Evolutionary conservation across 2,329 filamentous ascomycete species (phyloP), one percentile per base, ranked within the genome.

Genomic region (Phialemonium atrogriseum): DNA sequence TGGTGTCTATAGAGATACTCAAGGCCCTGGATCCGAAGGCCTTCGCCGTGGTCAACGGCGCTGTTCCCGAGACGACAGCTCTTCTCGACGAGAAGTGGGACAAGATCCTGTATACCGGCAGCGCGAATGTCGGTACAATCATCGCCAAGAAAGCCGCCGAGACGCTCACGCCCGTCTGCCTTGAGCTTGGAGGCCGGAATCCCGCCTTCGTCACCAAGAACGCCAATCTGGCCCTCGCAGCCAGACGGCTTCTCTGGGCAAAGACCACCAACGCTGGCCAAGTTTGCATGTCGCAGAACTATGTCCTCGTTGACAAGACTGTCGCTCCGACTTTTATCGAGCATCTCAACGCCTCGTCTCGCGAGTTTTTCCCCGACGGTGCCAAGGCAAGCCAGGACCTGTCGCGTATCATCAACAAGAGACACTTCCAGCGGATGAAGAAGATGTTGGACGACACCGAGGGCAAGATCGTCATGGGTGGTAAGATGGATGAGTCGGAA

Each of bases 91-190:
- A 87, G 63, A 89, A 89, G 57, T 98, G 88, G 81, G 88, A 93
- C 63, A 96, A 95, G 72, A 93, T 98, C 50, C 88, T 91, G 66
- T 98, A 94, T 64, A 98, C 91, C 1, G 91, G 91, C 33, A 80
- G 77, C 48, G 70, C 72, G 32, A 63, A 54, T 17, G 86, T 95
- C 12, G 91, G 84, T 50, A 86, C 80, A 51, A 88, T 96, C 49
- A 79, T 96, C 32, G 75, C 85, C 28, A 80, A 88, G 56, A 94
- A 93, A 55, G 91, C 89, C 0, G 89, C 91, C 38, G 77, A 86
- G 51, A 80, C 85, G 22, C 69, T 94, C 39, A 96, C 91, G 1
- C 91, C 91, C 1, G 79, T 94, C 14, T 74, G 80, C 8, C 76
- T 96, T 28, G 91, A 98, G 65, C 75, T 98, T 27, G 91, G 91